Evolutionary conservation across 257 asterid species (phyloP).

Genomic region (Capsicum rhomboideum): DNA sequence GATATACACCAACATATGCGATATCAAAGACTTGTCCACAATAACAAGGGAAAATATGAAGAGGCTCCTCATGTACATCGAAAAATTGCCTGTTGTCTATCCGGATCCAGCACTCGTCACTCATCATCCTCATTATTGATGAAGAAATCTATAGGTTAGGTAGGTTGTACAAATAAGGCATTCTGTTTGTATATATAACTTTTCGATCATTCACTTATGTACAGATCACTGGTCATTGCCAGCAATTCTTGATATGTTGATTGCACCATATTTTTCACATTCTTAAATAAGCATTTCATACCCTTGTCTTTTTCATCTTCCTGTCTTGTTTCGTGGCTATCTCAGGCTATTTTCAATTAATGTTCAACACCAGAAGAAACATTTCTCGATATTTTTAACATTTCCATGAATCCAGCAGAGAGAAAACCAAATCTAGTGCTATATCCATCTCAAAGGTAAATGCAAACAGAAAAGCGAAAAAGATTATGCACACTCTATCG

Average conservation of each 20-base stretch:
- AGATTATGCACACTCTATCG: too few species aligned
- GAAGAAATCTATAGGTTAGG: conserved; percentile 7
- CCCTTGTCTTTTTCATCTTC: not conserved
- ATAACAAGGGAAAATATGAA: conserved; percentile 51
- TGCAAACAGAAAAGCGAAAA: not conserved
- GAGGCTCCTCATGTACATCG: conserved; percentile 51
- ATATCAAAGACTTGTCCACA: conserved; percentile 43
- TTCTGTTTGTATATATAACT: not conserved
- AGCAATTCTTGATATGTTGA: not conserved
- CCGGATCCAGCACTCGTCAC: conserved; percentile 44
- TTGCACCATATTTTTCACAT: not conserved
- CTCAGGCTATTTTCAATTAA: not conserved
- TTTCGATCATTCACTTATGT: not conserved
- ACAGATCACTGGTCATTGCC: not conserved
- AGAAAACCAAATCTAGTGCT: too few species aligned
- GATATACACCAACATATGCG: conserved; percentile 62
- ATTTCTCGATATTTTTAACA: not conserved
- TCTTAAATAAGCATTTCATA: not conserved
- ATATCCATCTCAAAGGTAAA: not conserved
- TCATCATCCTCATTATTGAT: conserved; percentile 36
- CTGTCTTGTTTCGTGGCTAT: not conserved
- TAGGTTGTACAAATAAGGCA: not conserved
- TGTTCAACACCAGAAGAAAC: not conserved
- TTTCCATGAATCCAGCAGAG: too few species aligned
- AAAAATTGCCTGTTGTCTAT: conserved; percentile 48